These are phyloP conservation scores for Penicillium crystallinum DNA, from an alignment of 495 filamentous ascomycete species.

Conservation along the genomic window DNA sequence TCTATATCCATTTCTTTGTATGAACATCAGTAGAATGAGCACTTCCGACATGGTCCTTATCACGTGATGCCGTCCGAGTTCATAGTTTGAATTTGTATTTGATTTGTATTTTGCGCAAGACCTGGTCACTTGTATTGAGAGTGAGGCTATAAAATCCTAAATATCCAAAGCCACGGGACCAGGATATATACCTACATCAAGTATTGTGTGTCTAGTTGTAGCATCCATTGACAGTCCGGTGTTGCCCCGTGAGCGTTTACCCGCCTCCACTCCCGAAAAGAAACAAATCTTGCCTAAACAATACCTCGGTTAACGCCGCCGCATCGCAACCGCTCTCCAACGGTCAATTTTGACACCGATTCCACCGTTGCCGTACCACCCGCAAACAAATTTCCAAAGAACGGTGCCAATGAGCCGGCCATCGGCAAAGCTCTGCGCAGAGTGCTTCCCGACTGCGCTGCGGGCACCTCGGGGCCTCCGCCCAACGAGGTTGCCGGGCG, in stretches of 20 bases:
- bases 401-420: slow-evolving; percentile 27
- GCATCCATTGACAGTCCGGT: background rate
- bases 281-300: slow-evolving; percentile 15
- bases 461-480: slow-evolving; percentile 20
- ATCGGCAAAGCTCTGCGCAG: slow-evolving; percentile 31
- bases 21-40: no score
- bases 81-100: no score
- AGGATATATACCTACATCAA: no score
- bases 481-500: slow-evolving; percentile 15
- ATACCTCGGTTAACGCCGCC: slow-evolving; percentile 26
- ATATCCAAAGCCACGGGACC: no score
- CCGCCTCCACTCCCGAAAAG: slow-evolving; percentile 9
- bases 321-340: slow-evolving; percentile 3
- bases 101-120: no score
- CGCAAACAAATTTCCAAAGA: background rate
- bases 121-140: no score
- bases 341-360: background rate
- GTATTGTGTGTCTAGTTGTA: background rate
- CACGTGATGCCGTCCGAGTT: no score
- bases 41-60: no score
- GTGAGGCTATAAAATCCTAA: no score
- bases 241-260: background rate
- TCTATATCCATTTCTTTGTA: no score
- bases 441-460: slow-evolving; percentile 31
- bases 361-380: slow-evolving; percentile 1